Conservation (phyloP, 2,329 filamentous ascomycete genomes). For the Helicocarpus griseus region DNA sequence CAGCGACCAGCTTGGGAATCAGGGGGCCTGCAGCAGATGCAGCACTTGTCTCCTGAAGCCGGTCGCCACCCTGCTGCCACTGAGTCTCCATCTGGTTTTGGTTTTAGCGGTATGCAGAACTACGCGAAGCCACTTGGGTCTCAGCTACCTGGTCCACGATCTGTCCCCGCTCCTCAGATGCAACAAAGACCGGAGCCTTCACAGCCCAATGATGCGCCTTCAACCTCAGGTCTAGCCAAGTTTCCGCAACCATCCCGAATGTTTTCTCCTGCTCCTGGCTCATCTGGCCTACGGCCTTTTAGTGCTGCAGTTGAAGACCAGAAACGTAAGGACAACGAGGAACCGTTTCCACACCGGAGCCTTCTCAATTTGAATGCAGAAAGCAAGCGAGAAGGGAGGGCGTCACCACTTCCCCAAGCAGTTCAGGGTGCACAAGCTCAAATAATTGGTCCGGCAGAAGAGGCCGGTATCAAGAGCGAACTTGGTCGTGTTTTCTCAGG, state of each 20-base stretch:
- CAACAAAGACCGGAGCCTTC: conserved; percentile 27
- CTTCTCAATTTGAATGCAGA: conserved; percentile 65
- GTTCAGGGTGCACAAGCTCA: conserved; percentile 92
- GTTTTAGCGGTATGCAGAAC: conserved; percentile 32
- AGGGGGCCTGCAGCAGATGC: conserved; percentile 29
- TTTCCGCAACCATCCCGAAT: conserved; percentile 24
- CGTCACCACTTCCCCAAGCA: conserved; percentile 83
- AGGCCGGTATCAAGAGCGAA: conserved; percentile 87
- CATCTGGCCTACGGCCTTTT: conserved; percentile 13
- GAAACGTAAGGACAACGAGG: conserved; percentile 41
- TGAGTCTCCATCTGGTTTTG: conserved; percentile 25
- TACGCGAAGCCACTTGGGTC: conserved; percentile 34
- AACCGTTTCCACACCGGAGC: conserved; percentile 52
- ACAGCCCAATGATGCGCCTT: conserved; percentile 23
- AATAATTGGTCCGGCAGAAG: conserved; percentile 69
- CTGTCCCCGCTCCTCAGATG: conserved; percentile 19
- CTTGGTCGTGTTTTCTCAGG: conserved; percentile 92
- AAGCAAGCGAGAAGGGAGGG: conserved; percentile 68
- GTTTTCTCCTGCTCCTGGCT: conserved; percentile 25
- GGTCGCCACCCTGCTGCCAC: conserved; percentile 23
- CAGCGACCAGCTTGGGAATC: conserved; percentile 27
- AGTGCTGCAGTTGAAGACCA: conserved; percentile 25
- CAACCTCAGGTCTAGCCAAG: conserved; percentile 14
- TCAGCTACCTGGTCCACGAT: conserved; percentile 26
- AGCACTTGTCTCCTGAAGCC: conserved; percentile 29